A percentile compares a stretch with the other conserved stretches of the same genome.
phyloP scores from a whole-genome alignment of 2,329 filamentous ascomycete species.

The Aspergillus fijiensis region DNA sequence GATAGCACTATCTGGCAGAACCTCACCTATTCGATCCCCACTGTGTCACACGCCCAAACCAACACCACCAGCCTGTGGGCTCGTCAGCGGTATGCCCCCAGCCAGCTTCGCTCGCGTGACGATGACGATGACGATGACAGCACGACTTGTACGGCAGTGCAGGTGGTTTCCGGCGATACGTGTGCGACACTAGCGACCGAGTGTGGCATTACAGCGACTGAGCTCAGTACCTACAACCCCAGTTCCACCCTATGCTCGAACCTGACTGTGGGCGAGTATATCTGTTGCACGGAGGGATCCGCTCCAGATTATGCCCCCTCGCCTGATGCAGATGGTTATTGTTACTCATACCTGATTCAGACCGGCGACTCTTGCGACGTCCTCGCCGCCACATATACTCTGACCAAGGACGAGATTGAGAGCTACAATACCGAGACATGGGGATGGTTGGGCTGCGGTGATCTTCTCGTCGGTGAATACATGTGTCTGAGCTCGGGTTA shows the following conservation, averaged over 20 bases:
- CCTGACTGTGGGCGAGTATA: constrained; percentile 22
- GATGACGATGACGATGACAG: too few species aligned
- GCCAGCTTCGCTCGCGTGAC: neutral
- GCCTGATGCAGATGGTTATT: constrained; percentile 38
- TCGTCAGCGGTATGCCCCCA: neutral
- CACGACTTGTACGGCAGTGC: neutral
- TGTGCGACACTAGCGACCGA: constrained; percentile 38
- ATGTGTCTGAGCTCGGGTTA: constrained; percentile 46
- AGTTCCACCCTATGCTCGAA: constrained; percentile 25
- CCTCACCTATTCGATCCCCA: too few species aligned
- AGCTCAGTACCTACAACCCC: constrained; percentile 44
- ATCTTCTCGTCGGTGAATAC: constrained; percentile 28
- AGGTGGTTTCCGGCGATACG: constrained; percentile 37
- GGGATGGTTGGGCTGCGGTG: constrained; percentile 45
- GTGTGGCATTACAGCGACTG: constrained; percentile 39
- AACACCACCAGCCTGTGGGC: neutral
- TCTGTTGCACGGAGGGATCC: constrained; percentile 19
- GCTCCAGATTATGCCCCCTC: constrained; percentile 31
- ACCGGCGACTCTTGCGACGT: constrained; percentile 33
- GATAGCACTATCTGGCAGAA: too few species aligned
- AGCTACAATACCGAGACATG: constrained; percentile 46
- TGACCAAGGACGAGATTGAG: neutral
- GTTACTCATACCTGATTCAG: constrained; percentile 35
- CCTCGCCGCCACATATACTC: constrained; percentile 9
- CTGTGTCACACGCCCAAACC: neutral